These are phyloP conservation scores for Aureobasidium pullulans DNA, from an alignment of 2,329 filamentous ascomycete species.

Conservation along the genomic window DNA sequence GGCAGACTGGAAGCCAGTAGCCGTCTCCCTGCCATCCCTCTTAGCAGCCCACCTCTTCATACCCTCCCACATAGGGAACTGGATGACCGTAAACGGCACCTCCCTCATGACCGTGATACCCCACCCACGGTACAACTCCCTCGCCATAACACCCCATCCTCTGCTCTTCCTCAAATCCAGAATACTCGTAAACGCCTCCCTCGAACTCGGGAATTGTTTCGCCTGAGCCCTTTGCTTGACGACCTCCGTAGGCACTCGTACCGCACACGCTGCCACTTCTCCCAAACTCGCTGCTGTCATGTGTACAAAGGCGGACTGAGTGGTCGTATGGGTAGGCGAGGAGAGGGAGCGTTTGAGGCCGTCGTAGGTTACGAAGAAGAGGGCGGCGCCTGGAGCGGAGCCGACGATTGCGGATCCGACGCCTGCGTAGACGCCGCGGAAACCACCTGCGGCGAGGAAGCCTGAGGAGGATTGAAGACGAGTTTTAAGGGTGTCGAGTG, in stretches of 20 bases:
- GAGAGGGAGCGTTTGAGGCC: conserved; percentile 20
- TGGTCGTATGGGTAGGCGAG: neutral
- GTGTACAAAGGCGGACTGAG: conserved; percentile 45
- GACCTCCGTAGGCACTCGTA: conserved; percentile 91
- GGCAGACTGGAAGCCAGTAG: conserved; percentile 71
- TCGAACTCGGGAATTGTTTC: conserved; percentile 64
- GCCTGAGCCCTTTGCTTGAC: conserved; percentile 96
- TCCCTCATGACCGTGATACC: conserved; percentile 89
- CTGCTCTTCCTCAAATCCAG: conserved; percentile 34
- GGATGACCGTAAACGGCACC: conserved; percentile 93
- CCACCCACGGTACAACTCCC: conserved; percentile 87
- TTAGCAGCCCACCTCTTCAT: conserved; percentile 66
- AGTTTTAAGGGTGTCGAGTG: conserved; percentile 97
- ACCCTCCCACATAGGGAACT: conserved; percentile 94
- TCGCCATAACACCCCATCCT: conserved; percentile 54
- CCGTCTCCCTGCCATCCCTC: conserved; percentile 35
- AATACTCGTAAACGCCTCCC: conserved; percentile 63
- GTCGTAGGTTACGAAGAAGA: conserved; percentile 64
- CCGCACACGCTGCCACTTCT: conserved; percentile 84
- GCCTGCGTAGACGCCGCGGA: conserved; percentile 87
- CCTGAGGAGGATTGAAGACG: conserved; percentile 77
- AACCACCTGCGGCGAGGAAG: conserved; percentile 78
- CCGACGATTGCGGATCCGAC: conserved; percentile 84
- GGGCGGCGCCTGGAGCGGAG: conserved; percentile 84
- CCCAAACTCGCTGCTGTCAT: conserved; percentile 81